Evolutionary conservation across 176 grass and related monocot genomes (phyloP).

Genomic region (Rhipidocladum racemiflorum): DNA sequence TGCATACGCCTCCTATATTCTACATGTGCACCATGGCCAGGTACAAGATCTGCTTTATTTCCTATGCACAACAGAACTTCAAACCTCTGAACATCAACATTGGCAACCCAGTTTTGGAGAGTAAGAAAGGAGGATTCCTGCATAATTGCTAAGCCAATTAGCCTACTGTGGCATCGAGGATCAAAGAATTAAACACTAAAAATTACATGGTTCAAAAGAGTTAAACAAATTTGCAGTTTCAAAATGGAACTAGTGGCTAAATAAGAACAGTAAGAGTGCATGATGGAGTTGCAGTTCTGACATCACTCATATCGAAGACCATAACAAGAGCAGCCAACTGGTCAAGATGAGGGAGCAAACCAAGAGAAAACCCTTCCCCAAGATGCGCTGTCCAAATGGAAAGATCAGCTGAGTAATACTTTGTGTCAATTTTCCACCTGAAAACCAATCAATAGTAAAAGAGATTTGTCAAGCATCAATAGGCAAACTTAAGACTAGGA

Average conservation of each 20-base stretch:
- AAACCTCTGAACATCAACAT: constrained; percentile 73
- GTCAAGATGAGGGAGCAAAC: constrained; percentile 47
- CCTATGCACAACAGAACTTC: constrained; percentile 88
- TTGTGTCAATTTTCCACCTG: constrained; percentile 92
- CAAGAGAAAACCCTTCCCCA: constrained; percentile 67
- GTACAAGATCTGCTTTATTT: constrained; percentile 92
- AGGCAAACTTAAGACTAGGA: neutral
- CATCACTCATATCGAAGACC: constrained; percentile 95
- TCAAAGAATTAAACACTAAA: neutral
- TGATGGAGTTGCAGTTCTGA: constrained; percentile 11
- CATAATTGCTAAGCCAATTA: constrained; percentile 29
- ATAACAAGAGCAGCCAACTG: constrained; percentile 69
- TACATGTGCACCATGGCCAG: constrained; percentile 65
- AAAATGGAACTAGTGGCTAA: neutral
- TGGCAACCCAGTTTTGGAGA: constrained; percentile 71
- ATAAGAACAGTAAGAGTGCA: neutral
- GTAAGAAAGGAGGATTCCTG: constrained; percentile 76
- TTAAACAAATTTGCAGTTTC: neutral
- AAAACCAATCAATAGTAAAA: constrained; percentile 28
- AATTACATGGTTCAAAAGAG: neutral
- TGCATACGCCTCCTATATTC: constrained; percentile 72
- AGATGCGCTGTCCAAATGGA: constrained; percentile 82
- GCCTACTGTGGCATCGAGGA: neutral
- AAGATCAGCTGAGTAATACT: constrained; percentile 88
- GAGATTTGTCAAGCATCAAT: neutral